Conservation (phyloP, 2,329 filamentous ascomycete species). For the Chrysoporthe puriensis region DNA sequence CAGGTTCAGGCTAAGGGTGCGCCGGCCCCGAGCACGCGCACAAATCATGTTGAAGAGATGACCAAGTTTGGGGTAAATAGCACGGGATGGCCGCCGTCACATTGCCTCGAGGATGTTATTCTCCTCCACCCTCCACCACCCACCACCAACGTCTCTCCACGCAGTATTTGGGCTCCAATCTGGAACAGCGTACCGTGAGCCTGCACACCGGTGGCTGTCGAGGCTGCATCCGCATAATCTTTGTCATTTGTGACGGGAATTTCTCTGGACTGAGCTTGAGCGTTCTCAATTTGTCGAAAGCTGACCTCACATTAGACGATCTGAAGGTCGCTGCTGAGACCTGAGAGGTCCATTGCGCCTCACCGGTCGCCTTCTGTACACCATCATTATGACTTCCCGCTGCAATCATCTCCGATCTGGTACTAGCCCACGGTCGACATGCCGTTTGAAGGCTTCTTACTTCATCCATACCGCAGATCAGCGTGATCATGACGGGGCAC, state of each 20-base stretch:
- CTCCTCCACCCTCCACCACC: background rate
- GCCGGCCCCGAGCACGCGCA: background rate
- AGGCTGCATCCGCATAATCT: constrained; percentile 11
- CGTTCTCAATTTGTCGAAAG: constrained; percentile 18
- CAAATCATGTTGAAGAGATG: background rate
- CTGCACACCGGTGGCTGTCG: constrained; percentile 16
- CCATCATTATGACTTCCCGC: constrained; percentile 12
- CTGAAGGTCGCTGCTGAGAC: constrained; percentile 13
- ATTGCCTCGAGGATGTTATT: background rate
- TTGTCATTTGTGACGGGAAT: constrained; percentile 1
- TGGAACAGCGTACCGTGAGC: constrained; percentile 18
- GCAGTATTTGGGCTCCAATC: background rate
- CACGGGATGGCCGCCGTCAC: too few relatives aligned
- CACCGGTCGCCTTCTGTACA: constrained; percentile 27
- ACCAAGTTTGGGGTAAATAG: background rate
- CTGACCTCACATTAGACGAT: constrained; percentile 19
- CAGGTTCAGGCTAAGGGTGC: background rate
- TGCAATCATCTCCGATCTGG: constrained; percentile 11
- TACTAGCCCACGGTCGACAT: constrained; percentile 15
- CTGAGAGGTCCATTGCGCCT: constrained; percentile 20
- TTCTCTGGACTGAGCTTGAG: background rate
- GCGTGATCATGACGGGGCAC: constrained; percentile 5
- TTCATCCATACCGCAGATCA: constrained; percentile 17
- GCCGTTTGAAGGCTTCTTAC: constrained; percentile 8
- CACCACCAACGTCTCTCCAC: constrained; percentile 11